Evolutionary conservation across 2,329 filamentous ascomycete genomes (phyloP).

Genomic region (Fusarium mundagurra): DNA sequence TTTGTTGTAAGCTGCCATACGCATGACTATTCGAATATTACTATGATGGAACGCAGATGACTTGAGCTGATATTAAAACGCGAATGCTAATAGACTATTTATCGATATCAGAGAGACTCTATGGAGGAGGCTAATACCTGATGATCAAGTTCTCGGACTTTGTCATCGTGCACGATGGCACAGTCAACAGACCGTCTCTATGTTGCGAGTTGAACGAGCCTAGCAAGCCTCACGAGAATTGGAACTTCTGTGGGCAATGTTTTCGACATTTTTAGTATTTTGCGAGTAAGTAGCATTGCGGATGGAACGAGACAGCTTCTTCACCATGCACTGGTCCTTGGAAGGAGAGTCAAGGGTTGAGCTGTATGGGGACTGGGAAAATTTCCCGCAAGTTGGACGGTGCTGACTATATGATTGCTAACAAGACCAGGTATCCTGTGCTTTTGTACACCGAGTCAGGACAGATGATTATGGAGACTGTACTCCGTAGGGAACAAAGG

Average conservation of each 20-base stretch:
- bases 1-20: background rate
- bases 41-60: background rate
- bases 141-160: background rate
- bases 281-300: background rate
- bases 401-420: background rate
- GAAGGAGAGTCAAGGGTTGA: constrained; percentile 9
- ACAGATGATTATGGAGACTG: background rate
- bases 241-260: background rate
- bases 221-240: background rate
- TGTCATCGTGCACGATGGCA: background rate
- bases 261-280: background rate
- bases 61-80: background rate
- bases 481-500: background rate
- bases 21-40: background rate
- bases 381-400: background rate
- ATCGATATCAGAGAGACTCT: fast-evolving
- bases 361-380: background rate
- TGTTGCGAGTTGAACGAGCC: background rate
- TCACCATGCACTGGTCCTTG: background rate
- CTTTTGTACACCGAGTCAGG: constrained; percentile 2
- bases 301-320: background rate
- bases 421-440: background rate
- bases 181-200: background rate
- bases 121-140: background rate
- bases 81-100: background rate